phyloP scores from a whole-genome alignment of 495 filamentous ascomycete genomes.

The Cladorrhinum samala region DNA sequence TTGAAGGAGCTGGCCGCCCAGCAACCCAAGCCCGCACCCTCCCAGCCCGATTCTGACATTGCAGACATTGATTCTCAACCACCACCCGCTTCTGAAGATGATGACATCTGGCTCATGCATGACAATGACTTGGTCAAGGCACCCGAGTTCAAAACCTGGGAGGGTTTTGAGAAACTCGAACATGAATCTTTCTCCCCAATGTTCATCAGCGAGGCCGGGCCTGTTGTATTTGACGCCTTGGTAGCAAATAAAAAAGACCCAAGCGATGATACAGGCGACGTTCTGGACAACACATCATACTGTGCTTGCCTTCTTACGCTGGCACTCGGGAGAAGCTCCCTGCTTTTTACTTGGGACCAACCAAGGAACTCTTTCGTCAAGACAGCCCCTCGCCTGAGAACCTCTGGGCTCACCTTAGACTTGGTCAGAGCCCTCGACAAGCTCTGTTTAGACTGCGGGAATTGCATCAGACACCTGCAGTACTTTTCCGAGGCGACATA shows the following conservation, averaged over 20 bases:
- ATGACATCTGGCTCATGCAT: conserved; percentile 53
- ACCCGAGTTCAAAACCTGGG: conserved; percentile 62
- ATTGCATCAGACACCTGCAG: conserved; percentile 47
- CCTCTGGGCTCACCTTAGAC: conserved; percentile 61
- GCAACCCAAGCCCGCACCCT: conserved; percentile 2
- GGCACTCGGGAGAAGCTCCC: conserved; percentile 73
- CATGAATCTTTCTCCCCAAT: conserved; percentile 20
- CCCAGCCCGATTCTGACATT: conserved; percentile 2
- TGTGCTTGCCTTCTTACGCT: conserved; percentile 61
- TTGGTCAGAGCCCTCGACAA: conserved; percentile 52
- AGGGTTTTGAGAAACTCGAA: conserved; percentile 52
- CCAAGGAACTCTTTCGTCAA: conserved; percentile 52
- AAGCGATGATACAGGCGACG: conserved; percentile 17
- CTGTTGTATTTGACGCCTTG: conserved; percentile 65
- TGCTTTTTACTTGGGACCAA: conserved; percentile 66
- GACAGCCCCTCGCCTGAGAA: conserved; percentile 47
- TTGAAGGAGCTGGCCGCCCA: conserved; percentile 29
- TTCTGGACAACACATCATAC: conserved; percentile 45
- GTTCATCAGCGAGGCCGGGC: conserved; percentile 75
- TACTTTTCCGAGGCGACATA: conserved; percentile 48
- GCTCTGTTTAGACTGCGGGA: conserved; percentile 55
- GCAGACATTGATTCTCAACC: no score
- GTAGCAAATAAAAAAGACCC: conserved; percentile 30
- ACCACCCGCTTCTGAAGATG: conserved; percentile 7
- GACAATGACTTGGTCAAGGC: conserved; percentile 23